Conservation (phyloP, 2,329 filamentous ascomycete species). For the Microcera coccophila region DNA sequence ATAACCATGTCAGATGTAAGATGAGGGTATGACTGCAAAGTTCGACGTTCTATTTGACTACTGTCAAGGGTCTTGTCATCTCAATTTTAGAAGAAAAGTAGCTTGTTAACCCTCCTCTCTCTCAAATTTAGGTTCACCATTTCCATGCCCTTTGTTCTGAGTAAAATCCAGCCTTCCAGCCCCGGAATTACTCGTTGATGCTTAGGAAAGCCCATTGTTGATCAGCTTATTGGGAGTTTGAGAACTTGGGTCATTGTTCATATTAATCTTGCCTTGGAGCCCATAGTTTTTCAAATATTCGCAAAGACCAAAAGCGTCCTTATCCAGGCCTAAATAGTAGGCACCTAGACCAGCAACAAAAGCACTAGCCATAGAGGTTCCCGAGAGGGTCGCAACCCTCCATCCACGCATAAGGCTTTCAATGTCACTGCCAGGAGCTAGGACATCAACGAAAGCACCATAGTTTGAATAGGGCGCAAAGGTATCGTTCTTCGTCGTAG, state of each 20-base stretch:
- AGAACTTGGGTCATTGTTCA: conserved; percentile 35
- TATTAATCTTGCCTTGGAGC: conserved; percentile 30
- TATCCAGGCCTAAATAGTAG: conserved; percentile 42
- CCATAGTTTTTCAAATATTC: conserved; percentile 42
- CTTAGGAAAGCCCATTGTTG: no score
- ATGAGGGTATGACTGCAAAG: no score
- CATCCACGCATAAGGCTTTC: conserved; percentile 44
- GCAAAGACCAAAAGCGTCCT: conserved; percentile 45
- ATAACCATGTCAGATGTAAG: no score
- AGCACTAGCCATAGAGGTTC: conserved; percentile 60
- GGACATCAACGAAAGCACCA: conserved; percentile 46
- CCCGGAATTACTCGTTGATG: no score
- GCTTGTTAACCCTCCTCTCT: no score
- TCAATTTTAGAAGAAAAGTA: no score
- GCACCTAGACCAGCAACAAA: conserved; percentile 54
- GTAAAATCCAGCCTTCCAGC: no score
- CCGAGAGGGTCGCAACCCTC: conserved; percentile 47
- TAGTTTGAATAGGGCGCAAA: conserved; percentile 49
- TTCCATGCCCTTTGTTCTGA: no score
- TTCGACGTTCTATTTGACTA: no score
- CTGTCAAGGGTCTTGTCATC: no score
- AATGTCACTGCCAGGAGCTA: conserved; percentile 46
- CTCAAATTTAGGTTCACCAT: no score
- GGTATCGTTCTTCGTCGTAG: conserved; percentile 38
- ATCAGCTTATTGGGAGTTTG: conserved; percentile 51